Evolutionary conservation across 2,329 filamentous ascomycete genomes (phyloP), one percentile per base, ranked within the genome.

Genomic region (Septoria linicola): DNA sequence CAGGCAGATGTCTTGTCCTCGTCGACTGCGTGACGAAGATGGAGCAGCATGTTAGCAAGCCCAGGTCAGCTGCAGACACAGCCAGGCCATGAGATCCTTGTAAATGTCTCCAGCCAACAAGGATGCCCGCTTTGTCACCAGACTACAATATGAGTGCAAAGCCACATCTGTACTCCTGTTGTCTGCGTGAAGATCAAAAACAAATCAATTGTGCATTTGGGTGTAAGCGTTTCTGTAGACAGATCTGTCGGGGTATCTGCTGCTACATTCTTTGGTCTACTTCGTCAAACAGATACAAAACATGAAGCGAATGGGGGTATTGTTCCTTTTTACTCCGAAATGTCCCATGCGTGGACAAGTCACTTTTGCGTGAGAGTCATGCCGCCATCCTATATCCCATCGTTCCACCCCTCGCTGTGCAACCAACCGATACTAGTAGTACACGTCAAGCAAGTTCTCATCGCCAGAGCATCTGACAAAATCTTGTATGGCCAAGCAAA

Each of bases 131-230:
- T 49, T 53, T 48, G 50, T 53, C 50, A 39, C 43, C n/a, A 20
- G 34, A 39, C 21, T 27, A 52, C 49, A 52, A 52, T 52, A 52
- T 42, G 23, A 27, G n/a, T n/a, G n/a, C 35, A 51, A 39, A 19
- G 34, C 41, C 40, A 20, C 47, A 19, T 14, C 21, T 27, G 5
- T 5, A 10, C 23, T 27, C 10, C 23, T 5, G 10, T 27, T 5
- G 23, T n/a, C n/a, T n/a, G n/a, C n/a, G n/a, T n/a, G n/a, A n/a
- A n/a, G n/a, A n/a, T n/a, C n/a, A n/a, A n/a, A n/a, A n/a, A n/a
- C n/a, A n/a, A n/a, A n/a, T n/a, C n/a, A n/a, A n/a, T n/a, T n/a
- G n/a, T n/a, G n/a, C n/a, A n/a, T n/a, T n/a, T n/a, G n/a, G n/a
- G n/a, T n/a, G n/a, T n/a, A n/a, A n/a, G n/a, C n/a, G n/a, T n/a